phyloP scores from a whole-genome alignment of 2,329 filamentous ascomycete genomes.

The Trichophyton schoenleinii region DNA sequence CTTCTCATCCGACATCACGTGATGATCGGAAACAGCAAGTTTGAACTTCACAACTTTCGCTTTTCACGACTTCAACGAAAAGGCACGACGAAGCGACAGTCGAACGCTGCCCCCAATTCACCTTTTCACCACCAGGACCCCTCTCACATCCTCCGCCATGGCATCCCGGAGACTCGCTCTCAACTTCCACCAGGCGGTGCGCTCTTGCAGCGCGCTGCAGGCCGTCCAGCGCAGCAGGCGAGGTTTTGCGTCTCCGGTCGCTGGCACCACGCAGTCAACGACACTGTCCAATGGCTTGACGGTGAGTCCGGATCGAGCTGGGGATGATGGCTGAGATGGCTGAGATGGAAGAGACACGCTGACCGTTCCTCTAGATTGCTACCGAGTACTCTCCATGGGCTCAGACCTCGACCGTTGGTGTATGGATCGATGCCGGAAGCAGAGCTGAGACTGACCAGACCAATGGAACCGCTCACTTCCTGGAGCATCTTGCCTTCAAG shows the following conservation, averaged over 20 bases:
- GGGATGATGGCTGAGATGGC: constrained; percentile 8
- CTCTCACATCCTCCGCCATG: constrained; percentile 47
- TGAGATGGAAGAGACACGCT: constrained; percentile 16
- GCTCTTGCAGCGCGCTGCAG: constrained; percentile 73
- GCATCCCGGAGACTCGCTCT: constrained; percentile 94
- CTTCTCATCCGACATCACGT: constrained; percentile 24
- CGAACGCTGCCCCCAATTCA: constrained; percentile 34
- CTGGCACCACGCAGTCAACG: constrained; percentile 76
- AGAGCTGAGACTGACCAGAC: constrained; percentile 96
- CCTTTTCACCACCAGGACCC: constrained; percentile 28
- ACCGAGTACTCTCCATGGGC: constrained; percentile 97
- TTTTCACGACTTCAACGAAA: constrained; percentile 20
- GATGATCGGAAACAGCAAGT: constrained; percentile 35
- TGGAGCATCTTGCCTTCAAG: constrained; percentile 99
- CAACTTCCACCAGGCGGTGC: constrained; percentile 81
- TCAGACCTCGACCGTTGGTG: constrained; percentile 93
- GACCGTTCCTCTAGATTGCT: constrained; percentile 56
- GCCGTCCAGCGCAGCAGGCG: constrained; percentile 64
- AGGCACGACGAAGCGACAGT: constrained; percentile 13
- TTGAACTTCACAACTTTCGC: constrained; percentile 35
- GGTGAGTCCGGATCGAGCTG: constrained; percentile 36
- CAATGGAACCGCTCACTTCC: constrained; percentile 98
- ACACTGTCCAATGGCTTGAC: constrained; percentile 97
- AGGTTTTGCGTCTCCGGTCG: constrained; percentile 78
- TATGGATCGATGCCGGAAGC: constrained; percentile 99